Base-by-base conservation (phyloP, 805 yeast species). In the Sporopachydermia lactativora region DNA sequence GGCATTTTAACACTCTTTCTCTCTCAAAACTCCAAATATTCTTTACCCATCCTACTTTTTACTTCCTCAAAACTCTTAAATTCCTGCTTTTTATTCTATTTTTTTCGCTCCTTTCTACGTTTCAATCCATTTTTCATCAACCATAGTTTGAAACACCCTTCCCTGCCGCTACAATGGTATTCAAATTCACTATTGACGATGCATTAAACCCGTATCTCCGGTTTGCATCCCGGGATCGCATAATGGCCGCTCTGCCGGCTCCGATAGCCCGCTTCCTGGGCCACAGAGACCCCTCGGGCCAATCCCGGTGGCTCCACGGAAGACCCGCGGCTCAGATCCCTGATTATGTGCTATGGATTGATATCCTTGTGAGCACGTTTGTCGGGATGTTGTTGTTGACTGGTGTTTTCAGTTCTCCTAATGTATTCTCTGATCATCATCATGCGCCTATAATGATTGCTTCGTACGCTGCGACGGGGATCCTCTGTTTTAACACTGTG, bases 401-500 rank as follows among this genome's bases (percentile, higher is more conserved):
- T 49, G 75, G 67, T 0, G 59, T 72, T 0, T 72, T 71, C 50
- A 57, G 52, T 39, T 45, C 45, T 31, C 45, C 52, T 4, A 58
- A 61, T 0, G 67, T 61, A 0, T 70, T 71, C 47, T 49, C 56
- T 3, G 38, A 45, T 15, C 38, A 38, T 2, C 62, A 64, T 48
- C 50, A 57, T 40, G 67, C 71, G 0, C 76, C 77, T 3, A 49
- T 62, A 6, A 61, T 73, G n/a, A 58, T 72, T 34, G 77, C 77
- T 2, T 59, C 68, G 46, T 72, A 72, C 47, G 84, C 78, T 0
- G 85, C 85, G 0, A 60, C 77, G 2, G 79, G 81, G 1, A 68
- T 77, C 28, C 58, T 77, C 8, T 58, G 72, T 35, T 77, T 70
- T 55, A 77, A 76, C 50, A 68, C 72, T 1, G 57, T 61, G n/a